Evolutionary conservation across 140 eudicot species (phyloP).

Genomic region (Flaveria floridana): DNA sequence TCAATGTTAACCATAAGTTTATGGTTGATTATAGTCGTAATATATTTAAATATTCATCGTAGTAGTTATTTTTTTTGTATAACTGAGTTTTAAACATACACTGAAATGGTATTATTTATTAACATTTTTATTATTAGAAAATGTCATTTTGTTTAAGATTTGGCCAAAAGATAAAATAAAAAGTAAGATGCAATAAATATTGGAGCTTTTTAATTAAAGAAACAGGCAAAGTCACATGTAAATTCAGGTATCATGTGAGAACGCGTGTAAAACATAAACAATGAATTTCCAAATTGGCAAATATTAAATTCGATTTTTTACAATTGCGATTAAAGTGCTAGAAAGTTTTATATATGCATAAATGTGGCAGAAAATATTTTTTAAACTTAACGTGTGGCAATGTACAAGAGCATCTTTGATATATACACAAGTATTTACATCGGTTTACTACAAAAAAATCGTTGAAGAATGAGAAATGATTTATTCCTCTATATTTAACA

Average conservation of each 20-base stretch:
- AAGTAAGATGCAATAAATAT: slow-evolving; percentile 18
- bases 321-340: neutral
- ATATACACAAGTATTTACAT: too few species aligned
- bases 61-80: too few species aligned
- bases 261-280: neutral
- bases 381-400: neutral
- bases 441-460: too few species aligned
- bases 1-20: neutral
- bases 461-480: too few species aligned
- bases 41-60: neutral
- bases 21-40: neutral
- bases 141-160: neutral
- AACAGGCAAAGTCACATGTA: slow-evolving; percentile 34
- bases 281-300: neutral
- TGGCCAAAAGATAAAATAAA: slow-evolving; percentile 17
- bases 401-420: too few species aligned
- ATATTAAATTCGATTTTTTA: neutral
- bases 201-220: slow-evolving; percentile 22
- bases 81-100: neutral
- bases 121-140: neutral
- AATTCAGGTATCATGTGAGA: slow-evolving; percentile 33
- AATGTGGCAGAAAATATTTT: neutral
- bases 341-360: neutral
- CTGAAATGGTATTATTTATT: neutral
- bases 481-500: too few species aligned